Conservation (phyloP, 2,329 filamentous ascomycete genomes). For the Chaetomiaceae sp. region DNA sequence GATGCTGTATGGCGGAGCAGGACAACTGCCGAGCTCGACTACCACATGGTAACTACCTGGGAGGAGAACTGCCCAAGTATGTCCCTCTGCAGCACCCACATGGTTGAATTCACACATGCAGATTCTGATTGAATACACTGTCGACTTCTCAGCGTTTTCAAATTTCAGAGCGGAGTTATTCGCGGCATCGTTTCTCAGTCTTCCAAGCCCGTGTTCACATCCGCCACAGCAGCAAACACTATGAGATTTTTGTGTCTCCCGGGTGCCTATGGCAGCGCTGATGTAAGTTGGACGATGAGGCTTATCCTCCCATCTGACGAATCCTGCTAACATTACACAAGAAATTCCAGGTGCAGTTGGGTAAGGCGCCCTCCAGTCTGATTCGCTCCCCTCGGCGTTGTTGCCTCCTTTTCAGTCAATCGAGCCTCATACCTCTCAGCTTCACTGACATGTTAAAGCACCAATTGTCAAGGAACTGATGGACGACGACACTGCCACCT, state of each 20-base stretch:
- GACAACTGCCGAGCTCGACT: background rate
- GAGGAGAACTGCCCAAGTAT: too few species aligned
- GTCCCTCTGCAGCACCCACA: background rate
- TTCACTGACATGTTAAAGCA: conserved; percentile 24
- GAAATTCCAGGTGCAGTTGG: conserved; percentile 54
- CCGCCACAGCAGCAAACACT: background rate
- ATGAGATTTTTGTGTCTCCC: conserved; percentile 56
- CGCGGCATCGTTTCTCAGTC: background rate
- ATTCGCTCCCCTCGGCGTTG: too few species aligned
- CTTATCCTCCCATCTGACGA: background rate
- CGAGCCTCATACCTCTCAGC: too few species aligned
- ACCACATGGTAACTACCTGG: background rate
- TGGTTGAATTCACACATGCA: too few species aligned
- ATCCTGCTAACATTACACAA: conserved; percentile 25
- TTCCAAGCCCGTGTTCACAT: background rate
- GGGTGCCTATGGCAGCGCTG: conserved; percentile 53
- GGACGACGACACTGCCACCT: conserved; percentile 42
- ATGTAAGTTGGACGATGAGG: conserved; percentile 35
- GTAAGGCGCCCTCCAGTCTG: conserved; percentile 29
- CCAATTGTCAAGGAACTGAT: conserved; percentile 45
- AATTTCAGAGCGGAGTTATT: background rate
- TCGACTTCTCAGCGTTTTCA: too few species aligned
- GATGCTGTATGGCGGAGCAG: background rate
- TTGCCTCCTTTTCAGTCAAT: too few species aligned
- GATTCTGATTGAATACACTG: too few species aligned